phyloP scores from a whole-genome alignment of 2,329 filamentous ascomycete species.

The Epichloe gansuensis region DNA sequence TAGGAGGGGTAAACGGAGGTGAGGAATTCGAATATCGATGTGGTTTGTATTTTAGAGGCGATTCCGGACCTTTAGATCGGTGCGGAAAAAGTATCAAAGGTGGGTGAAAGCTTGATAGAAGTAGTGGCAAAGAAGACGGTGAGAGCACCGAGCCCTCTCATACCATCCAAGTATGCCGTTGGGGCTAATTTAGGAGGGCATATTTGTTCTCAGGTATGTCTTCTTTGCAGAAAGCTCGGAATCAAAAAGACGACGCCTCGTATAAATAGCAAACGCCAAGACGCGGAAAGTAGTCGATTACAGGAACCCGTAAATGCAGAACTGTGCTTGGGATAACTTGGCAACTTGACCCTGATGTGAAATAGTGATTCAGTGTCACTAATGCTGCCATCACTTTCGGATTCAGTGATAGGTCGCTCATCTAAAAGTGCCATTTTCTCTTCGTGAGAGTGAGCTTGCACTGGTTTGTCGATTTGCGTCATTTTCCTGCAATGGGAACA shows the following conservation, averaged over 20 bases:
- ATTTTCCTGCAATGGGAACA: slow-evolving; percentile 22
- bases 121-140: slow-evolving; percentile 45
- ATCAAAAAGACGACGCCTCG: slow-evolving; percentile 32
- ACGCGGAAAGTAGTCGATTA: slow-evolving; percentile 18
- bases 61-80: no score
- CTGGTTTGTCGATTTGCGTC: slow-evolving; percentile 26
- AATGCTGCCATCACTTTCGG: slow-evolving; percentile 29
- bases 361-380: slow-evolving; percentile 26
- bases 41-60: no score
- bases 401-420: slow-evolving; percentile 30
- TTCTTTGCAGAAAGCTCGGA: slow-evolving; percentile 40
- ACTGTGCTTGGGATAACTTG: slow-evolving; percentile 7
- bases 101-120: slow-evolving; percentile 39
- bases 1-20: no score
- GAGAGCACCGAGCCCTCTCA: slow-evolving; percentile 43
- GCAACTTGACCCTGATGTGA: slow-evolving; percentile 11
- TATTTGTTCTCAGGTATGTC: slow-evolving; percentile 27
- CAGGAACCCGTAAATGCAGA: slow-evolving; percentile 18
- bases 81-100: no score
- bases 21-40: no score
- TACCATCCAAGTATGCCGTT: slow-evolving; percentile 46
- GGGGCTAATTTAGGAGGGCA: slow-evolving; percentile 32
- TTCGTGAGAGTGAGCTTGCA: slow-evolving; percentile 25
- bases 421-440: slow-evolving; percentile 34
- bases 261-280: slow-evolving; percentile 26